A percentile compares a stretch with the other conserved stretches of the same genome.
phyloP scores from a whole-genome alignment of 176 grass and related monocot genomes.

The Avena insularis region DNA sequence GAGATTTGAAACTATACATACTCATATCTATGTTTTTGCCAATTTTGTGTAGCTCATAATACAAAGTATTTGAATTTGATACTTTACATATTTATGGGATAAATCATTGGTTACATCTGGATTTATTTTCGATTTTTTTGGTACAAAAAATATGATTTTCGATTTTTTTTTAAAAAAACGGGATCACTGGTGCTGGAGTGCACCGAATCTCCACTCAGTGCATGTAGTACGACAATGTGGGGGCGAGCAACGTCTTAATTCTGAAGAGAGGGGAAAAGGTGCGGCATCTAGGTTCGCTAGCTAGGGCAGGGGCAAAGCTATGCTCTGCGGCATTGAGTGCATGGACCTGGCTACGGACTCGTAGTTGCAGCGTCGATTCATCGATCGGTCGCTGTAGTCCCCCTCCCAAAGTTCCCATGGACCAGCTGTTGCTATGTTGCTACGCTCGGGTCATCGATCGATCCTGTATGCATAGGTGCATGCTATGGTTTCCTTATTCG shows the following conservation, averaged over 20 bases:
- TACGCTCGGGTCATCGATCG: background rate
- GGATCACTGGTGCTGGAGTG: no score
- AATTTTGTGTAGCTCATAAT: no score
- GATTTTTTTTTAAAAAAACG: no score
- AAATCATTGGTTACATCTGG: no score
- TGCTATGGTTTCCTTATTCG: constrained; percentile 42
- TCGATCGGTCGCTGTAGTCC: constrained; percentile 15
- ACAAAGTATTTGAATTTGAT: no score
- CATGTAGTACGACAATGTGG: no score
- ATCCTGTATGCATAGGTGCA: background rate
- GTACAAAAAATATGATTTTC: no score
- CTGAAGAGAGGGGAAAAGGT: background rate
- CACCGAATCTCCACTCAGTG: no score
- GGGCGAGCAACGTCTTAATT: background rate
- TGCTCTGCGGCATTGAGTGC: background rate
- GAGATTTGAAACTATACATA: no score
- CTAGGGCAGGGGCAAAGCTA: background rate
- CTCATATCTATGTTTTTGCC: no score
- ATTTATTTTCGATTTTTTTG: no score
- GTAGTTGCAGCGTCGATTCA: background rate
- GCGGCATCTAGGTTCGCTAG: background rate
- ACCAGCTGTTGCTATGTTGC: background rate
- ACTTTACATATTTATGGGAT: no score
- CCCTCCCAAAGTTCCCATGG: background rate
- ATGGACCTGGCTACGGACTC: constrained; percentile 20